phyloP scores from a whole-genome alignment of 495 filamentous ascomycete genomes.

The Xylaria longipes region DNA sequence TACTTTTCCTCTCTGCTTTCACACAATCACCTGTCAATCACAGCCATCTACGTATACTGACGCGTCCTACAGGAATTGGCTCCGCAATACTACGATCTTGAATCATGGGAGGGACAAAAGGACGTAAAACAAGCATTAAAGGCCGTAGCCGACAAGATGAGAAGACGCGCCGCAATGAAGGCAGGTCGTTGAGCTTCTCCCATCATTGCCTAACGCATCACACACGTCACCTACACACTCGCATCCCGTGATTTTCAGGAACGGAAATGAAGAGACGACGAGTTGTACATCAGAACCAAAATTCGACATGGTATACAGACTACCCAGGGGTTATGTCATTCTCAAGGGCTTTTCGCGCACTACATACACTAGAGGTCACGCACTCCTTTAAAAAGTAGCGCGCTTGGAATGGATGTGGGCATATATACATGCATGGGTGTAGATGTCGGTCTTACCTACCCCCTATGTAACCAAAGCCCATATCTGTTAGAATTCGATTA shows the following conservation, averaged over 20 bases:
- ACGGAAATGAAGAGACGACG: neutral
- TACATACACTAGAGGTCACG: neutral
- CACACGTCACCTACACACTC: neutral
- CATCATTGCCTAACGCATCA: neutral
- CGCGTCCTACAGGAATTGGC: constrained; percentile 72
- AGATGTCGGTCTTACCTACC: neutral
- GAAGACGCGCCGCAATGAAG: constrained; percentile 73
- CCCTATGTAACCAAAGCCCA: neutral
- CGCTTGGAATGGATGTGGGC: neutral
- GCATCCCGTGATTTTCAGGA: neutral
- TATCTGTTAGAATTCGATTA: neutral
- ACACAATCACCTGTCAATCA: neutral
- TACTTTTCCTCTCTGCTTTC: neutral
- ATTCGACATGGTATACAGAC: neutral
- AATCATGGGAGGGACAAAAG: constrained; percentile 76
- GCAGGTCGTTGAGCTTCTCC: constrained; percentile 32
- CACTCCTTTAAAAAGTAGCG: neutral
- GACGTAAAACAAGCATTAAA: constrained; percentile 81
- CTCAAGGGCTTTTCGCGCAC: neutral
- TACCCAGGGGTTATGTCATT: neutral
- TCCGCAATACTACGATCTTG: constrained; percentile 88
- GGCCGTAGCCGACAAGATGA: constrained; percentile 74
- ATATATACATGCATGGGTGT: neutral
- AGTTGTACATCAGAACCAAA: neutral
- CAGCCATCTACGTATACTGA: constrained; percentile 11